Evolutionary conservation across 208 protist species (phyloP).

Genomic region (Crithidia fasciculata): DNA sequence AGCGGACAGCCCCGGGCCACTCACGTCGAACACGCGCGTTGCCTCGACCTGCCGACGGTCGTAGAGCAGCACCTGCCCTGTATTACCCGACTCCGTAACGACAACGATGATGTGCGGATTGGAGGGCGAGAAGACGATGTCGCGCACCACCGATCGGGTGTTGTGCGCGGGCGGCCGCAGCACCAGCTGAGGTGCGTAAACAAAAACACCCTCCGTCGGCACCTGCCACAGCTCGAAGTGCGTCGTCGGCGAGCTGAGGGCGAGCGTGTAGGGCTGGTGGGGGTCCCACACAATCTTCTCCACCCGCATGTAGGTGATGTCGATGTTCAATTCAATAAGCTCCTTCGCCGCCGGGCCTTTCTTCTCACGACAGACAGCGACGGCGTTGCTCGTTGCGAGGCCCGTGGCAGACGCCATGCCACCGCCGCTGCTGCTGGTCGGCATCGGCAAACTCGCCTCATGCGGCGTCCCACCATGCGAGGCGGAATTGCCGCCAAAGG

Average conservation of each 20-base stretch:
- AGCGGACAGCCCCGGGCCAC: slow-evolving; percentile 58
- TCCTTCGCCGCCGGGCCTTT: slow-evolving; percentile 45
- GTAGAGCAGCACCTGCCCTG: slow-evolving; percentile 76
- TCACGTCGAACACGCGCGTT: slow-evolving; percentile 48
- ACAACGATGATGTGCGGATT: slow-evolving; percentile 80
- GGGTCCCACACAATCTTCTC: slow-evolving; percentile 87
- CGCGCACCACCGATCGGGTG: slow-evolving; percentile 57
- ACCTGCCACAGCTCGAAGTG: slow-evolving; percentile 89
- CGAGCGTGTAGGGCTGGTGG: slow-evolving; percentile 87
- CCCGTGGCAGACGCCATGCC: neutral
- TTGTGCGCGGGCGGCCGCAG: slow-evolving; percentile 73
- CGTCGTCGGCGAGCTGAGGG: slow-evolving; percentile 62
- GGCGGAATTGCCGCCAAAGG: slow-evolving; percentile 8
- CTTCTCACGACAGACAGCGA: slow-evolving; percentile 21
- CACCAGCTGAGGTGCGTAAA: slow-evolving; percentile 68
- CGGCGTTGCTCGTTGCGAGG: slow-evolving; percentile 8
- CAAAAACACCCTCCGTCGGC: slow-evolving; percentile 39
- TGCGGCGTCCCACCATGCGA: slow-evolving; percentile 31
- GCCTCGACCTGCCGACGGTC: slow-evolving; percentile 75
- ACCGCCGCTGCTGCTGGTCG: slow-evolving; percentile 8
- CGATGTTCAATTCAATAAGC: slow-evolving; percentile 80
- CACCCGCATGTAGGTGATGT: slow-evolving; percentile 62
- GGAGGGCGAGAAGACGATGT: slow-evolving; percentile 80
- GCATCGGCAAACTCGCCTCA: slow-evolving; percentile 11
- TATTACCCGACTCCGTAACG: slow-evolving; percentile 57